Percentiles rank a stretch among this genome's conserved stretches.
These are phyloP conservation scores for Boletellus ananiceps DNA, from an alignment of 768 basidiomycete genomes.

Conservation along the genomic window DNA sequence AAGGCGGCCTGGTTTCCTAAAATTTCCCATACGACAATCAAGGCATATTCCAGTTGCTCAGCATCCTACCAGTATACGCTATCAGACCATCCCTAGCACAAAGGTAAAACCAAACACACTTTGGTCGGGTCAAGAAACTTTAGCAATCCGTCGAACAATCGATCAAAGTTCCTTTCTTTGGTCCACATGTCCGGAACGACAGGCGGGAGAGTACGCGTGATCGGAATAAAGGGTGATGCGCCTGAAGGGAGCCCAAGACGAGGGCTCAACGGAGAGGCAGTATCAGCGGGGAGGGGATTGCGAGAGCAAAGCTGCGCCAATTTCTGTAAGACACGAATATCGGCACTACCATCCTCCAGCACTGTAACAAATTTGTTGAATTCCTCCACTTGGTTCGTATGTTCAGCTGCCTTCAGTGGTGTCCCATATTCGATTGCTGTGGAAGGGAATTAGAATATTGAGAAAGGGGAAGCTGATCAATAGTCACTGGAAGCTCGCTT, in stretches of 20 bases:
- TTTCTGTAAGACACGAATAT: slow-evolving; percentile 56
- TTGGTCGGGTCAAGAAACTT: slow-evolving; percentile 56
- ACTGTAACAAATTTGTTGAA: slow-evolving; percentile 49
- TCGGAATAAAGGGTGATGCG: slow-evolving; percentile 52
- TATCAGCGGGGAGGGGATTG: slow-evolving; percentile 44
- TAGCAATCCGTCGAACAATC: slow-evolving; percentile 61
- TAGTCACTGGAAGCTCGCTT: slow-evolving; percentile 67
- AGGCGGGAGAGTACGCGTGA: slow-evolving; percentile 34
- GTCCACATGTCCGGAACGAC: slow-evolving; percentile 65
- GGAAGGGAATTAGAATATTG: slow-evolving; percentile 7
- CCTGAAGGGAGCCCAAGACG: slow-evolving; percentile 47
- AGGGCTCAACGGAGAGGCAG: slow-evolving; percentile 51
- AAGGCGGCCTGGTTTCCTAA: slow-evolving; percentile 67
- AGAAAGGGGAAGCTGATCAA: not conserved
- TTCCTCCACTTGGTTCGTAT: slow-evolving; percentile 43
- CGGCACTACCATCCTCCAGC: slow-evolving; percentile 50
- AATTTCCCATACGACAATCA: slow-evolving; percentile 82
- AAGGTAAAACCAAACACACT: slow-evolving; percentile 39
- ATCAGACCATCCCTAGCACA: not conserved
- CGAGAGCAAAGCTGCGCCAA: slow-evolving; percentile 59
- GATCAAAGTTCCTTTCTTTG: slow-evolving; percentile 64
- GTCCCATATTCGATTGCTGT: slow-evolving; percentile 43
- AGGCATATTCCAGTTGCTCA: slow-evolving; percentile 67
- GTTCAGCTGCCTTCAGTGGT: slow-evolving; percentile 37
- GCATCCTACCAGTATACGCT: slow-evolving; percentile 41